phyloP scores from a whole-genome alignment of 441 rosid species.

The Pelargonium fulgidum region DNA sequence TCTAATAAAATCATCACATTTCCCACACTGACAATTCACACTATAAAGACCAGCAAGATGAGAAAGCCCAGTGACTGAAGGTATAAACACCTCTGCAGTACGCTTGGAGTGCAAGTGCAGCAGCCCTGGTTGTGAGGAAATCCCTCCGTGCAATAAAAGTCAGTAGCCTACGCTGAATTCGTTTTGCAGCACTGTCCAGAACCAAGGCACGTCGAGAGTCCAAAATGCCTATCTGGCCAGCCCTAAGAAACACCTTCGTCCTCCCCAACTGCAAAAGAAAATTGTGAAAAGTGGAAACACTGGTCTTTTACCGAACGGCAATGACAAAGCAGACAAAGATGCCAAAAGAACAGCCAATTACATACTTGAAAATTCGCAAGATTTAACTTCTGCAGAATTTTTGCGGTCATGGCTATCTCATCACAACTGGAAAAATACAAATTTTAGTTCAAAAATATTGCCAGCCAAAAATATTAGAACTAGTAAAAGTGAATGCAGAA shows the following conservation, averaged over 20 bases:
- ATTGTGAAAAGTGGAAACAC: conserved; percentile 12
- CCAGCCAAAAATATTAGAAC: neutral
- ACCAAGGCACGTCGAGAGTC: conserved; percentile 82
- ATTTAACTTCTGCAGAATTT: conserved; percentile 60
- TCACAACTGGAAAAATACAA: conserved; percentile 51
- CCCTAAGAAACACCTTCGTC: conserved; percentile 92
- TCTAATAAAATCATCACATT: too few relatives aligned
- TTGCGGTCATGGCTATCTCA: conserved; percentile 69
- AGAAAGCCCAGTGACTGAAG: conserved; percentile 6
- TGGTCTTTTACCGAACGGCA: conserved; percentile 13
- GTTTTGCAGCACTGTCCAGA: conserved; percentile 73
- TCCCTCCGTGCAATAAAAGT: conserved; percentile 53
- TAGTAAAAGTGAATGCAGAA: neutral
- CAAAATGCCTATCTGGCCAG: conserved; percentile 92
- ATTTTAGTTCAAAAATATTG: conserved; percentile 1
- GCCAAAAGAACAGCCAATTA: conserved; percentile 4
- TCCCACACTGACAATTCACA: neutral
- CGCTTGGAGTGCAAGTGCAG: conserved; percentile 72
- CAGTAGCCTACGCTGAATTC: conserved; percentile 58
- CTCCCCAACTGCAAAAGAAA: conserved; percentile 62
- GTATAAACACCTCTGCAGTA: conserved; percentile 64
- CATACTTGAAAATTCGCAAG: conserved; percentile 90
- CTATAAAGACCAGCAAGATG: neutral
- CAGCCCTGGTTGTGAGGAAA: conserved; percentile 47
- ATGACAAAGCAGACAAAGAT: conserved; percentile 13